Evolutionary conservation across 257 asterid genomes (phyloP), one percentile per base, ranked within the genome.

Genomic region (Linaria vulgaris): DNA sequence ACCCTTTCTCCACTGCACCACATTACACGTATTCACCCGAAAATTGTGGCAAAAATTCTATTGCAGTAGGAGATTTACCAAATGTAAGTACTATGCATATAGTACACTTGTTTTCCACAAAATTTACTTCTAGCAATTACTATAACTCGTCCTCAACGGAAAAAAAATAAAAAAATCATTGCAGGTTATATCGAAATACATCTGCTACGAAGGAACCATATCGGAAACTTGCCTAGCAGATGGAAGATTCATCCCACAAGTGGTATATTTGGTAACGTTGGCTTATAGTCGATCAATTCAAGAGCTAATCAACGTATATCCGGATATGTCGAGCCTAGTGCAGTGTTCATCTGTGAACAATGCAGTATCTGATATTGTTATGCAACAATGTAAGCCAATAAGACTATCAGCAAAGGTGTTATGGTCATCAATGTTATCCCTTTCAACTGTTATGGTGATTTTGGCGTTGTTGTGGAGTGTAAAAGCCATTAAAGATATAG

Each of bases 1-100:
- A 84, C 54, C 86, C 86, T 60, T 84, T 82, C 53, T 57, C 82
- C 3, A 67, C 64, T 54, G 78, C 86, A 61, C 88, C 88, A 47
- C 46, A 77, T 64, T 79, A 77, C 70, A 67, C 70, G 56, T 82
- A 72, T 63, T 62, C 73, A 12, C 86, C 84, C 0, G 62, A 53
- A 49, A 62, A 56, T 61, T 79, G 84, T 54, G 64, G 71, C 6
- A 64, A 73, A 3, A 62, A 71, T 72, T 60, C 79, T 37, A 78
- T 77, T 61, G 75, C 77, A 52, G 61, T 81, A 22, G 79, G 79
- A 44, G 80, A 79, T 38, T 41, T 84, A 41, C 76, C 80, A 56
- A 74, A 39, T 63, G 88, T 79, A 74, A 52, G 80, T 63, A 55
- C 14, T 16, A 8, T 14, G 9, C 41, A 34, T 34, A 8, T 34